A percentile compares a stretch with the other conserved stretches of the same genome.
These are phyloP conservation scores for Penicillium flavigenum DNA, from an alignment of 495 filamentous ascomycete genomes.

Conservation along the genomic window DNA sequence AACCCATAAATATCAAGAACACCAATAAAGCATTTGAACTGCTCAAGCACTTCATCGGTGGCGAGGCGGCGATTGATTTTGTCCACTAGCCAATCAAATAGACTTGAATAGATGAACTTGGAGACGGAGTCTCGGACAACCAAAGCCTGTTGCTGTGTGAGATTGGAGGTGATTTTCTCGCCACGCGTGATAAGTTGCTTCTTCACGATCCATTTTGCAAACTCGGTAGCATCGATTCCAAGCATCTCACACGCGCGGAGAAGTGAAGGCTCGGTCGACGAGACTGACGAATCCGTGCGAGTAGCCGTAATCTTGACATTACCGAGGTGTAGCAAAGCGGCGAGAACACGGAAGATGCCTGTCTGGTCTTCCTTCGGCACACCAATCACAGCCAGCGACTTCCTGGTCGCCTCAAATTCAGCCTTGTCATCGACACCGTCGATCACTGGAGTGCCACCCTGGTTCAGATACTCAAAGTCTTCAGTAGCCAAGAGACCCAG, in stretches of 20 bases:
- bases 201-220: slow-evolving; percentile 99
- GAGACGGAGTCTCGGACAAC: slow-evolving; percentile 97
- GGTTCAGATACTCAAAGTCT: slow-evolving; percentile 94
- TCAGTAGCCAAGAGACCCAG: slow-evolving; percentile 76
- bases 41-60: slow-evolving; percentile 78
- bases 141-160: slow-evolving; percentile 88
- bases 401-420: slow-evolving; percentile 84
- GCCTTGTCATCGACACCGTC: slow-evolving; percentile 94
- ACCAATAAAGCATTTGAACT: slow-evolving; percentile 92
- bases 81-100: slow-evolving; percentile 99
- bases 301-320: slow-evolving; percentile 94
- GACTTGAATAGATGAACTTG: slow-evolving; percentile 96
- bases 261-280: slow-evolving; percentile 77
- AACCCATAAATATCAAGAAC: slow-evolving; percentile 99
- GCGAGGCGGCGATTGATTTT: slow-evolving; percentile 89
- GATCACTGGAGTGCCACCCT: slow-evolving; percentile 86
- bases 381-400: slow-evolving; percentile 84
- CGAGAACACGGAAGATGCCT: slow-evolving; percentile 87
- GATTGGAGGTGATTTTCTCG: slow-evolving; percentile 95
- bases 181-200: slow-evolving; percentile 96
- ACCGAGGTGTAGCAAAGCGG: slow-evolving; percentile 89
- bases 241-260: slow-evolving; percentile 81
- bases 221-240: slow-evolving; percentile 81
- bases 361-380: slow-evolving; percentile 70
- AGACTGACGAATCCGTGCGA: slow-evolving; percentile 79